A percentile compares a stretch with the other conserved stretches of the same genome.
These are phyloP conservation scores for Russula virescens DNA, from an alignment of 768 basidiomycete genomes.

Conservation along the genomic window DNA sequence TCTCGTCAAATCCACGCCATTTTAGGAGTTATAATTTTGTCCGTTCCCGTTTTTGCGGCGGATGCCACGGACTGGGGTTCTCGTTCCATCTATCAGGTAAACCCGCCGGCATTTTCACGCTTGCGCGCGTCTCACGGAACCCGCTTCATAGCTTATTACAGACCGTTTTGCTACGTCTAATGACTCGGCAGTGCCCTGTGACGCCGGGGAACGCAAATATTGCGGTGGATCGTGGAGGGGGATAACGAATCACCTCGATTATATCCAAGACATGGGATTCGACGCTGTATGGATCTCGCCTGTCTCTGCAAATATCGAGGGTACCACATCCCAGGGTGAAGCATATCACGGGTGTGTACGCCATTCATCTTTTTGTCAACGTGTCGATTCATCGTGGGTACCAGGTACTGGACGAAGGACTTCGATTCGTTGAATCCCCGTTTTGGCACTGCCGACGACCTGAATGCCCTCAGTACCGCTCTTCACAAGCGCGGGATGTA, in stretches of 20 bases:
- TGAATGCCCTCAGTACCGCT: constrained; percentile 43
- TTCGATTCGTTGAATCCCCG: constrained; percentile 44
- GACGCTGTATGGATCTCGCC: constrained; percentile 58
- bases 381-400: background rate
- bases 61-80: constrained; percentile 46
- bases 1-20: background rate
- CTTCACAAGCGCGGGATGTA: no score
- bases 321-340: constrained; percentile 45
- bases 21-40: background rate
- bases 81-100: constrained; percentile 51
- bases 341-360: constrained; percentile 49
- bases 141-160: no score
- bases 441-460: constrained; percentile 48
- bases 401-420: constrained; percentile 48
- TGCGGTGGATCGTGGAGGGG: constrained; percentile 57
- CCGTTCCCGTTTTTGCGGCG: constrained; percentile 32
- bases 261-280: constrained; percentile 59
- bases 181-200: no score
- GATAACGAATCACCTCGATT: constrained; percentile 50
- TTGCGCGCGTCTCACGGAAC: no score
- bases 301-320: constrained; percentile 43
- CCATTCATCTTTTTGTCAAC: background rate
- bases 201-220: constrained; percentile 40
- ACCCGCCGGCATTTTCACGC: constrained; percentile 5
- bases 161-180: no score